These are phyloP conservation scores for Diaporthe citri DNA, from an alignment of 2,329 filamentous ascomycete species.

Conservation along the genomic window DNA sequence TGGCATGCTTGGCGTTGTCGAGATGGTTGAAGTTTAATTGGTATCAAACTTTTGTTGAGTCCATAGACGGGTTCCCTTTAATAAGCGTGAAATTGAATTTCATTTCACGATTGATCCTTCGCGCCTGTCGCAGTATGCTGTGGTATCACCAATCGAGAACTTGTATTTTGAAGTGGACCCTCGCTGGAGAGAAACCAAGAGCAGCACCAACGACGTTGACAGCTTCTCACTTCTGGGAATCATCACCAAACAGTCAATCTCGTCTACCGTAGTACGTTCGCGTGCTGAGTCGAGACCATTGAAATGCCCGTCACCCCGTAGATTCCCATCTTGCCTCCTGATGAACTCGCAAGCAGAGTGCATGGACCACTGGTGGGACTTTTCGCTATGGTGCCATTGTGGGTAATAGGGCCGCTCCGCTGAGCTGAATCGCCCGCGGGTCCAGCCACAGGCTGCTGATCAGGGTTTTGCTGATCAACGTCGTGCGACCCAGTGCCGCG, in stretches of 20 bases:
- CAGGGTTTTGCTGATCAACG: not conserved
- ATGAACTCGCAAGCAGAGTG: not conserved
- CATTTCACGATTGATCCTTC: not conserved
- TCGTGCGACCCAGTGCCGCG: not conserved
- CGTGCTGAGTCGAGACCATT: constrained; percentile 1
- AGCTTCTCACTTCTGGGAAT: not conserved
- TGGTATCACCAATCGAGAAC: not conserved
- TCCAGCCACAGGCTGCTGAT: not conserved
- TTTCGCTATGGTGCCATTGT: not conserved
- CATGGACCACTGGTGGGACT: not conserved
- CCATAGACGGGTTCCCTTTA: not conserved
- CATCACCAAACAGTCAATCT: not conserved
- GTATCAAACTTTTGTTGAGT: not conserved
- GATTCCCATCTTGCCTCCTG: constrained; percentile 1
- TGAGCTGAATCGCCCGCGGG: not conserved
- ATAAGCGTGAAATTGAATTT: not conserved
- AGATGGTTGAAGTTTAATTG: not conserved
- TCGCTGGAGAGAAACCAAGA: not conserved
- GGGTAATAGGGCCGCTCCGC: not conserved
- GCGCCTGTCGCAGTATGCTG: not conserved
- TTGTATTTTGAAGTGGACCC: not conserved
- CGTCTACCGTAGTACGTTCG: not conserved
- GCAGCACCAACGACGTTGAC: not conserved
- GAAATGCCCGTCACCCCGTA: not conserved
- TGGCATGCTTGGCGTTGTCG: constrained; percentile 8